Conservation (phyloP, 306 rosid species). For the Glycine soja region DNA sequence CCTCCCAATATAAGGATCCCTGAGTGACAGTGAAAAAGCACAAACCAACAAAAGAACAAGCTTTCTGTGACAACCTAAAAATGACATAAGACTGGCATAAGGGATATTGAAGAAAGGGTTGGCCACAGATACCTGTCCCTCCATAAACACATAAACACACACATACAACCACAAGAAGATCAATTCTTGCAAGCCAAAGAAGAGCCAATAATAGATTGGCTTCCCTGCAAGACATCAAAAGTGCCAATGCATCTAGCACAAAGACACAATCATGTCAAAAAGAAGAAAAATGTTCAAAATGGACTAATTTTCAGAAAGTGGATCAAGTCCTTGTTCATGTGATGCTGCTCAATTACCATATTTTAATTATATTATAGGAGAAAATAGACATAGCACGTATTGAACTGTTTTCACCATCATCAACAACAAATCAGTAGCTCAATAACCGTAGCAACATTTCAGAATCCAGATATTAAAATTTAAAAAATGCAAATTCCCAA, state of each 20-base stretch:
- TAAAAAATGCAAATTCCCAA: conserved; percentile 4
- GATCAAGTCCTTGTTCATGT: conserved; percentile 1
- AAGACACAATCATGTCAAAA: not conserved
- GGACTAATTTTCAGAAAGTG: conserved; percentile 27
- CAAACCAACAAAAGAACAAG: too few species aligned
- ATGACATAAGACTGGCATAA: not conserved
- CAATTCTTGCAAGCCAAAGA: not conserved
- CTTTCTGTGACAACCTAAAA: too few species aligned
- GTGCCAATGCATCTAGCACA: conserved; percentile 31
- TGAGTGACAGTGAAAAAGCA: too few species aligned
- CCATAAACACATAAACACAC: not conserved
- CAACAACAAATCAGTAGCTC: not conserved
- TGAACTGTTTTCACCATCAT: too few species aligned
- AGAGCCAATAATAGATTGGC: not conserved
- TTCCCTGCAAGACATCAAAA: not conserved
- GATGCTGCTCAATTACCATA: conserved; percentile 26
- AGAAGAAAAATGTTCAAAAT: not conserved
- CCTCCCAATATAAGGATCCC: too few species aligned
- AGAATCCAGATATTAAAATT: not conserved
- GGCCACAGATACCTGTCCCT: not conserved
- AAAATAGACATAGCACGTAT: not conserved
- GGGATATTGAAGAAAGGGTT: conserved; percentile 18
- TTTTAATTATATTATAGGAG: conserved; percentile 14
- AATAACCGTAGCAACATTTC: conserved; percentile 34
- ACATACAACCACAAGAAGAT: not conserved